These are phyloP conservation scores for Aspergillus calidoustus DNA, from an alignment of 2,329 filamentous ascomycete genomes.

Conservation along the genomic window DNA sequence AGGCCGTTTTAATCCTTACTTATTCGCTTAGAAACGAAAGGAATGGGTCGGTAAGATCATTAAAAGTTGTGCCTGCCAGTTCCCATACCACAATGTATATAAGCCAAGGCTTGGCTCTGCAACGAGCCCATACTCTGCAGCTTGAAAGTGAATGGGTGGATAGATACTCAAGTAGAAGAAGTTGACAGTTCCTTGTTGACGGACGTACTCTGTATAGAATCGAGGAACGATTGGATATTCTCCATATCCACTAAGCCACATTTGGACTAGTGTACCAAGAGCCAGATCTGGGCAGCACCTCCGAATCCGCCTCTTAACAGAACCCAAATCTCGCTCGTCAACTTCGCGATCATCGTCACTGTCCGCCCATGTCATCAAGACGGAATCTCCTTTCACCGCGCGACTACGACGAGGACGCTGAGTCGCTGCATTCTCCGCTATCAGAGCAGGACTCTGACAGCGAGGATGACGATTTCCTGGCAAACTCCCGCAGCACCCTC, in stretches of 20 bases:
- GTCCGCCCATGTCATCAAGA: slow-evolving; percentile 30
- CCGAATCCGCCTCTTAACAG: neutral
- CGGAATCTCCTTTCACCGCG: slow-evolving; percentile 62
- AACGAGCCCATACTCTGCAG: too few species aligned
- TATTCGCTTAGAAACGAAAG: too few species aligned
- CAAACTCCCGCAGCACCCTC: slow-evolving; percentile 68
- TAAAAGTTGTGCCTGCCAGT: too few species aligned
- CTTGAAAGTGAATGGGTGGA: too few species aligned
- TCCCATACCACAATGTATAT: too few species aligned
- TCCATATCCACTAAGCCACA: neutral
- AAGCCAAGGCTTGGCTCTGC: too few species aligned
- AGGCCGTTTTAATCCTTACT: too few species aligned
- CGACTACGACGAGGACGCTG: slow-evolving; percentile 71
- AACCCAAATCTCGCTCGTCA: neutral
- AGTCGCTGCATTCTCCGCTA: slow-evolving; percentile 62
- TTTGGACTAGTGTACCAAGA: neutral
- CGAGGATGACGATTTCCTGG: slow-evolving; percentile 72
- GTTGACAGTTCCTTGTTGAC: too few species aligned
- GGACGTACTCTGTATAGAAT: too few species aligned
- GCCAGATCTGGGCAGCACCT: neutral
- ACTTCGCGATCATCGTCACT: slow-evolving; percentile 6
- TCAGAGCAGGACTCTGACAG: slow-evolving; percentile 75
- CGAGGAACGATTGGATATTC: too few species aligned
- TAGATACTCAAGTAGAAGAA: too few species aligned
- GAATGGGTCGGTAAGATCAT: too few species aligned